Evolutionary conservation across 31 red algal species (phyloP).

Genomic region (Porphyra umbilicalis): DNA sequence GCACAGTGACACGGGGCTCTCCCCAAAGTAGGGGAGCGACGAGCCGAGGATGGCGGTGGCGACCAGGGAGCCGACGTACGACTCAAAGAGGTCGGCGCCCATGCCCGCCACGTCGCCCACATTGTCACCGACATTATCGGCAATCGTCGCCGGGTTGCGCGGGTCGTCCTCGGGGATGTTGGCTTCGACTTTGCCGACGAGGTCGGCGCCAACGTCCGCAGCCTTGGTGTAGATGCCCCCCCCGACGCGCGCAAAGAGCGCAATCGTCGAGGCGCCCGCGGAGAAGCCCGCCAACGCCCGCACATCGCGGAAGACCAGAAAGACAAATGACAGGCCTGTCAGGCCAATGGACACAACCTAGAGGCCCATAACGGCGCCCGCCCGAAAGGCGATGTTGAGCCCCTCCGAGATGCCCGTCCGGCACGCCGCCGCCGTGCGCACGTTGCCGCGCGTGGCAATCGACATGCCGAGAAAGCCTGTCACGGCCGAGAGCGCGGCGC

Average conservation of each 20-base stretch:
- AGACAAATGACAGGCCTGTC: constrained; percentile 17
- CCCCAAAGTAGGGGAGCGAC: constrained; percentile 28
- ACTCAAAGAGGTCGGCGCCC: constrained; percentile 58
- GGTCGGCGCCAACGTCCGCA: constrained; percentile 60
- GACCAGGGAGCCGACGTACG: constrained; percentile 24
- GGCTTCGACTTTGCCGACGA: constrained; percentile 56
- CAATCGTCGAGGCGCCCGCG: constrained; percentile 40
- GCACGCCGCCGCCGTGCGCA: constrained; percentile 51
- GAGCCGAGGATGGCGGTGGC: constrained; percentile 34
- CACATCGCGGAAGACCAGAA: constrained; percentile 26
- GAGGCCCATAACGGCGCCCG: constrained; percentile 34
- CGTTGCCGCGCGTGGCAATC: constrained; percentile 55
- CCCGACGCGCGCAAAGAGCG: constrained; percentile 56
- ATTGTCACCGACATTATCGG: constrained; percentile 80
- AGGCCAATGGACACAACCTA: constrained; percentile 34
- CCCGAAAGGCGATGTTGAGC: constrained; percentile 50
- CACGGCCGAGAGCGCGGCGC: constrained; percentile 40
- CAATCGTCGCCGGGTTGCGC: constrained; percentile 48
- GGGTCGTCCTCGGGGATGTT: constrained; percentile 63
- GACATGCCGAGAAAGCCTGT: constrained; percentile 57
- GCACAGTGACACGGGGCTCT: constrained; percentile 15
- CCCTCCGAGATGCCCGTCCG: constrained; percentile 15
- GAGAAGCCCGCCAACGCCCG: constrained; percentile 34
- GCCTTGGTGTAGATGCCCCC: constrained; percentile 70
- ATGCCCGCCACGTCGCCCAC: constrained; percentile 81